Evolutionary conservation across 129 eudicot genomes (phyloP), one percentile per base, ranked within the genome.

Genomic region (Artemisia tridentata): DNA sequence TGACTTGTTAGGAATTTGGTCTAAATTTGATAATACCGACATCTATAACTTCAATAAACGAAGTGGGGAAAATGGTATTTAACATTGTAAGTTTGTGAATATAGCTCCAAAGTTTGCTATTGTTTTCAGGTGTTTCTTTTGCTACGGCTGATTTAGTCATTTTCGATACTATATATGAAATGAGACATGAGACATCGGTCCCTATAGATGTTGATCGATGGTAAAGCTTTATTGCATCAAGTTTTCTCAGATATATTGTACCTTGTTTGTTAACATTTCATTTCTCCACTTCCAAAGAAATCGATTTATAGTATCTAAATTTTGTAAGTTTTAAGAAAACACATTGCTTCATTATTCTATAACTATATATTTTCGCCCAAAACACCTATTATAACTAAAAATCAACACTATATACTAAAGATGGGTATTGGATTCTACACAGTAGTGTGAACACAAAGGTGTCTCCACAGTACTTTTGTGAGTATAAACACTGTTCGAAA

Each of bases 1-100:
- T 69, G 63, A 25, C 45, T n/a, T 79, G 73, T 58, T 77, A 90
- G 99, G 99, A 93, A 62, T 93, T 93, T 4, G 97, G 96, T 45
- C 92, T 96, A 63, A 92, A 92, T 80, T 85, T 93, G 65, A 63
- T 93, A 67, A 81, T 90, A 72, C 96, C 99, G 2, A 82, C 96
- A 50, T 92, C 98, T 67, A 82, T 93, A 72, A 88, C 96, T 48
- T 88, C 99, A 71, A 88, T 86, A 18, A 93, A 89, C 60, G 98
- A 93, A n/a, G n/a, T n/a, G n/a, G n/a, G n/a, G 3, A 55, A 55
- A 18, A 55, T 55, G 4, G 18, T 16, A 55, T 20, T 8, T 8
- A 23, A 23, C 27, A 55, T 6, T 38, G 45, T 38, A 18, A 18
- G 11, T 23, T 23, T 23, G 25, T 23, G 2, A 23, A 23, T 19